These are phyloP conservation scores for Verbascum thapsus DNA, from an alignment of 257 asterid species.

Conservation along the genomic window DNA sequence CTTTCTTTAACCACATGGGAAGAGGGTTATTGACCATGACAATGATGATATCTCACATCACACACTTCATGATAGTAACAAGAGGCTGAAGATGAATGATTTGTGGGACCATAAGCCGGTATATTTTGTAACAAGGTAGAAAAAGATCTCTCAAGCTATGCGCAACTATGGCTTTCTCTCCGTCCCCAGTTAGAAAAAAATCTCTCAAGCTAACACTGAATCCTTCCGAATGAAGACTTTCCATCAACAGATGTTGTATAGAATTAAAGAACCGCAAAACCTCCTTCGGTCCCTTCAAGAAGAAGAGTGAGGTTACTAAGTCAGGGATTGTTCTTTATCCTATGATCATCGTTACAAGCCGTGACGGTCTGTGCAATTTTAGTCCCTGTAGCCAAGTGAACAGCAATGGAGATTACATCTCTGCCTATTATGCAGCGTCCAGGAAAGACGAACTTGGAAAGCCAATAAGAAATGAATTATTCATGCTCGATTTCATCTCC, in stretches of 20 bases:
- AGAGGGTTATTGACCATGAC: slow-evolving; percentile 66
- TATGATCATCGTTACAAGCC: no score
- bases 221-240: slow-evolving; percentile 66
- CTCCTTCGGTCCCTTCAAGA: slow-evolving; percentile 84
- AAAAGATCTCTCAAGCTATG: no score
- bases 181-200: slow-evolving; percentile 58
- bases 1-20: slow-evolving; percentile 54
- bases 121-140: slow-evolving; percentile 57
- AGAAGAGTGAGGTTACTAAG: slow-evolving; percentile 78
- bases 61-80: slow-evolving; percentile 44
- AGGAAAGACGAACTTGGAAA: slow-evolving; percentile 38
- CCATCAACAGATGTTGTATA: slow-evolving; percentile 87
- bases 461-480: slow-evolving; percentile 38
- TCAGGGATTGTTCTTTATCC: no score
- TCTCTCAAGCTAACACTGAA: slow-evolving; percentile 81
- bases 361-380: slow-evolving; percentile 28
- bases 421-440: background rate
- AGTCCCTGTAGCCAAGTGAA: slow-evolving; percentile 29
- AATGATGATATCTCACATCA: slow-evolving; percentile 38
- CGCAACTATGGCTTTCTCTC: no score
- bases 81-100: slow-evolving; percentile 63
- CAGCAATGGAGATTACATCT: slow-evolving; percentile 22
- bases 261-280: slow-evolving; percentile 71
- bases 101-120: slow-evolving; percentile 50
- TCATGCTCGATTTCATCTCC: slow-evolving; percentile 35